Evolutionary conservation across 164 flowering plant genomes (phyloP), one percentile per base, ranked within the genome.

Genomic region (Vitis labrusca): DNA sequence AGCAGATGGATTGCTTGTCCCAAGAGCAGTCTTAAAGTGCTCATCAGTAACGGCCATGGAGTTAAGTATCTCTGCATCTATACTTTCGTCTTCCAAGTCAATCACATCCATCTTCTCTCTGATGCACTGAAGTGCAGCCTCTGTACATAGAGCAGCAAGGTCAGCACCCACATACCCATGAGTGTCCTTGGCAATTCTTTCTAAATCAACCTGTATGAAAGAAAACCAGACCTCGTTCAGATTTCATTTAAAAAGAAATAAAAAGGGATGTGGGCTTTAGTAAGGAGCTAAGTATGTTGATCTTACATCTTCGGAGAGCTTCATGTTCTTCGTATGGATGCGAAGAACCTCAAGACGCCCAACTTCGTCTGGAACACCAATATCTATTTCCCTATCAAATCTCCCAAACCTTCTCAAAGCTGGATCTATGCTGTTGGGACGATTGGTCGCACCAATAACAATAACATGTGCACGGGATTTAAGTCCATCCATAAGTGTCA

Each of bases 101-200:
- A 91, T 91, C 53, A 91, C 90, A 74, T 91, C 93, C 97, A 91
- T 89, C 82, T 91, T 91, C 82, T 91, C 97, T 73, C 97, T 80
- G 72, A 91, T 91, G 81, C 97, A 91, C 63, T 91, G 97, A 44
- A 91, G 86, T 23, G 97, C 93, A 74, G 93, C 91, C 82, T 91
- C 97, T 11, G 94, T 91, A 67, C 93, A 89, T 14, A 91, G 74
- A 59, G 97, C 97, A 9, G 97, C 97, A 15, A 91, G 80, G 76
- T 91, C 96, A 64, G 96, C 93, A 76, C 96, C 96, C 59, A 91
- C 96, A 76, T 89, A 87, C 44, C 96, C 96, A 78, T 91, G 96
- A 59, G 96, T 91, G 66, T 89, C 84, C 76, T 87, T 91, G 2
- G 89, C 59, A 61, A 91, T 89, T 69, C 83, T 84, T 79, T 91